A percentile compares a stretch with the other conserved stretches of the same genome.
Conservation (phyloP, 768 basidiomycete species). For the Phlegmacium glaucopus region DNA sequence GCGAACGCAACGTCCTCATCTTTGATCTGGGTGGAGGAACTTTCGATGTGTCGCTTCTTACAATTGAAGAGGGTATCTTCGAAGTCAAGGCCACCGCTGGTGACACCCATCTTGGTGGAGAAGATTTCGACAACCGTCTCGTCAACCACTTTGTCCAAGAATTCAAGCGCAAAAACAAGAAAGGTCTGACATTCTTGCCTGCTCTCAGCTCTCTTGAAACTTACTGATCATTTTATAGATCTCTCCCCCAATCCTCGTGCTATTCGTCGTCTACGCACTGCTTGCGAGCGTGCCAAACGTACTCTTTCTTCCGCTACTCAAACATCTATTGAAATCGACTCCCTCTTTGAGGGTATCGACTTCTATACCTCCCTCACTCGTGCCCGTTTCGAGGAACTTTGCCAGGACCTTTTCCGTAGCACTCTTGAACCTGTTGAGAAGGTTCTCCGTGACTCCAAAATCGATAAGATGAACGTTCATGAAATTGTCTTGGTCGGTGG, state of each 20-base stretch:
- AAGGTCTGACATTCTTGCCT: conserved; percentile 45
- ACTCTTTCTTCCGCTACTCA: conserved; percentile 96
- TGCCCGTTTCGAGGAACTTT: conserved; percentile 96
- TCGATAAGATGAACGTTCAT: conserved; percentile 93
- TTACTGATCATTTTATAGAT: conserved; percentile 41
- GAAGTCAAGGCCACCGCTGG: conserved; percentile 98
- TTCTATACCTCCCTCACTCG: conserved; percentile 98
- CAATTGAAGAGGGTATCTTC: conserved; percentile 97
- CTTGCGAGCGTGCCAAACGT: conserved; percentile 98
- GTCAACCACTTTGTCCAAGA: conserved; percentile 96
- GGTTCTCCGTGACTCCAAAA: conserved; percentile 96
- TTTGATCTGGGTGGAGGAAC: conserved; percentile 99
- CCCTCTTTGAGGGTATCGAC: conserved; percentile 95
- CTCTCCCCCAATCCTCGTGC: conserved; percentile 91
- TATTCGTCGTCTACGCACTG: conserved; percentile 94
- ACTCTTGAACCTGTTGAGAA: conserved; percentile 97
- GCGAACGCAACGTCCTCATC: conserved; percentile 95
- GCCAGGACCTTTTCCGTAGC: conserved; percentile 91
- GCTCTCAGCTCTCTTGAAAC: neutral
- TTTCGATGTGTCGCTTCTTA: conserved; percentile 95
- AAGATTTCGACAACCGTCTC: conserved; percentile 97
- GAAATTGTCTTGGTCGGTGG: conserved; percentile 98
- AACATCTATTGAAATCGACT: conserved; percentile 97
- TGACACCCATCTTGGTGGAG: conserved; percentile 97
- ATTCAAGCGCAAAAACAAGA: conserved; percentile 98